These are phyloP conservation scores for Martensiomyces pterosporus DNA, from an alignment of 192 early-diverging fungal species.

Conservation along the genomic window DNA sequence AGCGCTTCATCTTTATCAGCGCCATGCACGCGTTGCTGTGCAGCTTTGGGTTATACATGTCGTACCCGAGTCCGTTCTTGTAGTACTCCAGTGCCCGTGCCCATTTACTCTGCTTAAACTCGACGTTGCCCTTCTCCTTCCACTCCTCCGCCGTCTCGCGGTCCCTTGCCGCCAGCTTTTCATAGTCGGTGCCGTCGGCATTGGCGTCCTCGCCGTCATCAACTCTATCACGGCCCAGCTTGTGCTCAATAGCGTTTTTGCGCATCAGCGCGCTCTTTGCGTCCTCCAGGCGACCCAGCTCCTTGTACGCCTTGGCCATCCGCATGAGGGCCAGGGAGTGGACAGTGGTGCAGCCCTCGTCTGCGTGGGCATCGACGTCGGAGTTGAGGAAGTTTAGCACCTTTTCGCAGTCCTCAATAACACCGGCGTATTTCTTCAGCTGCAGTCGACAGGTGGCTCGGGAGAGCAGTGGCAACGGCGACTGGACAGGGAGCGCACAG, in stretches of 20 bases:
- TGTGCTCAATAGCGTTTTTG: slow-evolving; percentile 50
- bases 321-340: slow-evolving; percentile 51
- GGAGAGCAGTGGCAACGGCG: slow-evolving; percentile 43
- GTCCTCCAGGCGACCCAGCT: slow-evolving; percentile 40
- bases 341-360: slow-evolving; percentile 47
- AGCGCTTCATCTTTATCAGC: slow-evolving; percentile 44
- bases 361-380: slow-evolving; percentile 36
- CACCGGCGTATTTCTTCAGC: slow-evolving; percentile 40
- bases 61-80: slow-evolving; percentile 40
- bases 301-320: slow-evolving; percentile 53
- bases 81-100: slow-evolving; percentile 38
- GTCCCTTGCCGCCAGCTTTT: slow-evolving; percentile 13
- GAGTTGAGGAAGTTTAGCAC: slow-evolving; percentile 49
- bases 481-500: slow-evolving; percentile 46
- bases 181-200: slow-evolving; percentile 5
- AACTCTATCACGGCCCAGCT: slow-evolving; percentile 26
- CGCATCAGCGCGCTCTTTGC: slow-evolving; percentile 49
- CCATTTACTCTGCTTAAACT: slow-evolving; percentile 49
- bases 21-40: slow-evolving; percentile 51
- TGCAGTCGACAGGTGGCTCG: slow-evolving; percentile 49
- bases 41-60: slow-evolving; percentile 47
- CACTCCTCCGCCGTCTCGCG: slow-evolving; percentile 35
- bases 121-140: slow-evolving; percentile 48
- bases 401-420: slow-evolving; percentile 46
- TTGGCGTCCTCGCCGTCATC: too few relatives aligned